Evolutionary conservation across 495 filamentous ascomycete genomes (phyloP).

Genomic region (Terfezia claveryi): DNA sequence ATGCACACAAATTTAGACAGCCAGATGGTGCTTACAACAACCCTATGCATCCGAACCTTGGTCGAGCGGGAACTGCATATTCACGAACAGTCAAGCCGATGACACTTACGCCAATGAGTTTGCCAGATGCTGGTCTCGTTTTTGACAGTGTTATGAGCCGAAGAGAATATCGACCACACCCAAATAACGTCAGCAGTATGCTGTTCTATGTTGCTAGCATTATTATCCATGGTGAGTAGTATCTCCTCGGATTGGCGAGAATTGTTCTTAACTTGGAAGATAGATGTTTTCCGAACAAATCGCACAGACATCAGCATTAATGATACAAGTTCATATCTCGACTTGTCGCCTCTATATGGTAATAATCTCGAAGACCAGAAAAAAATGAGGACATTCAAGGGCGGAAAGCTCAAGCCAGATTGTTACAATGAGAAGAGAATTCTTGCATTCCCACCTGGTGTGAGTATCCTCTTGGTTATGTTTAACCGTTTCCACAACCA

Average conservation of each 20-base stretch:
- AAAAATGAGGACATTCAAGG: conserved; percentile 50
- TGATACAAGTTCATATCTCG: conserved; percentile 64
- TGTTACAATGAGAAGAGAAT: conserved; percentile 56
- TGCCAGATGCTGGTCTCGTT: conserved; percentile 54
- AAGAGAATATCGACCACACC: conserved; percentile 34
- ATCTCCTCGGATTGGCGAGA: not conserved
- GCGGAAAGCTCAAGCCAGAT: conserved; percentile 70
- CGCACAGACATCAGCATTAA: conserved; percentile 34
- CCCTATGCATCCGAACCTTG: conserved; percentile 39
- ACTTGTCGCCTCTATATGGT: conserved; percentile 69
- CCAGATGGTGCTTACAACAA: conserved; percentile 52
- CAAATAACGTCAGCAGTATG: conserved; percentile 66
- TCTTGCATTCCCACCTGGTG: conserved; percentile 65
- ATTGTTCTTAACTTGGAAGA: conserved; percentile 10
- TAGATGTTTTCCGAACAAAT: conserved; percentile 43
- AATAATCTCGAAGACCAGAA: conserved; percentile 58
- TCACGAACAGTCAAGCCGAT: conserved; percentile 48
- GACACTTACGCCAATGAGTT: conserved; percentile 36
- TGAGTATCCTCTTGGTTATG: conserved; percentile 52
- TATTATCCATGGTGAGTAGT: conserved; percentile 51
- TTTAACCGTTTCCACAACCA: conserved; percentile 67
- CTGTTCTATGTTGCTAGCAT: conserved; percentile 78
- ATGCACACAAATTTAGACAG: conserved; percentile 34
- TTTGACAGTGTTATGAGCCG: conserved; percentile 57
- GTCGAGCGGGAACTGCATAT: conserved; percentile 38